These are phyloP conservation scores for Suillus cothurnatus DNA, from an alignment of 768 basidiomycete species.

Conservation along the genomic window DNA sequence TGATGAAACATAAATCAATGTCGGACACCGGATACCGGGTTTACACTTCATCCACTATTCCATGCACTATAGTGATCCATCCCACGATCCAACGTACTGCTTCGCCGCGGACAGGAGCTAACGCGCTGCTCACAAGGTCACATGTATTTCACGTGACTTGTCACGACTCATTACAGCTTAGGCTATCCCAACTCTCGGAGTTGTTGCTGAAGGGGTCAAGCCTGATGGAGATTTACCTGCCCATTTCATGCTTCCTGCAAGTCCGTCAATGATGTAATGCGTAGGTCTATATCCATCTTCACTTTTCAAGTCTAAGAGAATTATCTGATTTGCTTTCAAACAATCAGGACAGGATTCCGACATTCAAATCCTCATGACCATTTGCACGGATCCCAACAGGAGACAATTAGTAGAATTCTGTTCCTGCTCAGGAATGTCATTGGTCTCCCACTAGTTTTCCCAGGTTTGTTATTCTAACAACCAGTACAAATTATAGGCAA, in stretches of 20 bases:
- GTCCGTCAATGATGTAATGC: not conserved
- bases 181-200: no score
- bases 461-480: no score
- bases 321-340: no score
- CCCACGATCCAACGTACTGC: not conserved
- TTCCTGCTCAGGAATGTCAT: no score
- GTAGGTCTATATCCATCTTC: not conserved
- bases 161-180: not conserved
- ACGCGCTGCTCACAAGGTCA: slow-evolving; percentile 2
- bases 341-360: no score
- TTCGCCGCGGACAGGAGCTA: not conserved
- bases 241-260: slow-evolving; percentile 43
- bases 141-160: not conserved
- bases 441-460: no score
- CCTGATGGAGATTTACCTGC: slow-evolving; percentile 41
- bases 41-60: not conserved
- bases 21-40: not conserved
- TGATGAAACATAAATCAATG: not conserved
- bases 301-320: not conserved
- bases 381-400: no score
- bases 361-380: no score
- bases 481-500: no score
- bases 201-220: slow-evolving; percentile 40
- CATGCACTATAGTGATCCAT: not conserved
- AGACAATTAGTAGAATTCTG: no score